Evolutionary conservation across 192 early-diverging fungal genomes (phyloP).

Genomic region (Podila clonocystis): DNA sequence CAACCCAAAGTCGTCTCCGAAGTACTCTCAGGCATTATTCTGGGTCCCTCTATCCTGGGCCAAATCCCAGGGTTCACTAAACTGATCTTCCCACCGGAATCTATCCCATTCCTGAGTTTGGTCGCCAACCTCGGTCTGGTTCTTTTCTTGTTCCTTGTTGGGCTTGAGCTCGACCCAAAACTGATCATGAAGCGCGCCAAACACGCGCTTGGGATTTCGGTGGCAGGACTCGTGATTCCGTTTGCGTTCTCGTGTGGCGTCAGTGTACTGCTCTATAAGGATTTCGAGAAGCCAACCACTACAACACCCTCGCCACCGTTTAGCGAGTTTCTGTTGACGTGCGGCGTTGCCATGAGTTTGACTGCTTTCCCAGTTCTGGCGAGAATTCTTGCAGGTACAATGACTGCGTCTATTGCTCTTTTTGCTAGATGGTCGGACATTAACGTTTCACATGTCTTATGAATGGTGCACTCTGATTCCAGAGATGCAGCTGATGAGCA

Average conservation of each 20-base stretch:
- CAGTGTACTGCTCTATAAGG: slow-evolving; percentile 8
- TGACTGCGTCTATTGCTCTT: not conserved
- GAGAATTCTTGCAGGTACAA: slow-evolving; percentile 76
- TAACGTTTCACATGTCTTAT: not conserved
- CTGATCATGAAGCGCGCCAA: slow-evolving; percentile 64
- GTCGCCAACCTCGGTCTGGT: slow-evolving; percentile 87
- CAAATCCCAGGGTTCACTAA: slow-evolving; percentile 71
- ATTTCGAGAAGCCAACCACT: slow-evolving; percentile 12
- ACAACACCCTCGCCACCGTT: slow-evolving; percentile 57
- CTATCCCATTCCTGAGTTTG: slow-evolving; percentile 75
- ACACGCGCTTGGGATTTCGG: slow-evolving; percentile 68
- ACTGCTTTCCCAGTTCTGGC: slow-evolving; percentile 94
- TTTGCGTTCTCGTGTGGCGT: slow-evolving; percentile 79
- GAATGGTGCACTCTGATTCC: not conserved
- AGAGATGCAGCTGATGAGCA: slow-evolving; percentile 84
- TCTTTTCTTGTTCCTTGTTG: slow-evolving; percentile 87
- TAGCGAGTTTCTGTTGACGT: slow-evolving; percentile 77
- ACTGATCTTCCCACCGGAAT: slow-evolving; percentile 76
- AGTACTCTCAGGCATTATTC: slow-evolving; percentile 85
- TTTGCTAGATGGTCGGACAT: not conserved
- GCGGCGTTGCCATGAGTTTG: slow-evolving; percentile 89
- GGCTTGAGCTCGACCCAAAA: slow-evolving; percentile 79
- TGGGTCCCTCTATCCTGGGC: slow-evolving; percentile 86
- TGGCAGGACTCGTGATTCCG: slow-evolving; percentile 79
- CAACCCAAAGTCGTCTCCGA: slow-evolving; percentile 92